phyloP scores from a whole-genome alignment of 2,329 filamentous ascomycete genomes.

The Didymella sp. region DNA sequence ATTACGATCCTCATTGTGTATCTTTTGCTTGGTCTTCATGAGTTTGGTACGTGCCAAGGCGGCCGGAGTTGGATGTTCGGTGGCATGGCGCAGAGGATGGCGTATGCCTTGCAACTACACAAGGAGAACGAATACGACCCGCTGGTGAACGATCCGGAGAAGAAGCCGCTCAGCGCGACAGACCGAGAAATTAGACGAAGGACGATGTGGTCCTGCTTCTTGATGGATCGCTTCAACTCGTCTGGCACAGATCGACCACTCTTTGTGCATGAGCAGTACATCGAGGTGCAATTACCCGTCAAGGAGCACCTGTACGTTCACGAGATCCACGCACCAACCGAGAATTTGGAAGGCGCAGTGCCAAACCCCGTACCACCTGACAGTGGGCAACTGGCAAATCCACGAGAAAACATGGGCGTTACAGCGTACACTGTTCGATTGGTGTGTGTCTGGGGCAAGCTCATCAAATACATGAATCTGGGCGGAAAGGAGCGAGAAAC shows the following conservation, averaged over 20 bases:
- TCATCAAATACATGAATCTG: constrained; percentile 89
- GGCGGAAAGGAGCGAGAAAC: constrained; percentile 82
- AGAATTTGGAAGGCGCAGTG: constrained; percentile 77
- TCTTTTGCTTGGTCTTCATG: constrained; percentile 85
- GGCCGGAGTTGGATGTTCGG: constrained; percentile 95
- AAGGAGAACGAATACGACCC: constrained; percentile 87
- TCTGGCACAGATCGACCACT: constrained; percentile 91
- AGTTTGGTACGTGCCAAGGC: constrained; percentile 96
- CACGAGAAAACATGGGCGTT: constrained; percentile 89
- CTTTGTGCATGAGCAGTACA: constrained; percentile 86
- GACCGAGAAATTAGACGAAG: constrained; percentile 91
- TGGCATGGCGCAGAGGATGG: constrained; percentile 95
- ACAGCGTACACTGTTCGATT: constrained; percentile 87
- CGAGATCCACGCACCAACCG: constrained; percentile 87
- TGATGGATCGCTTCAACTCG: constrained; percentile 98
- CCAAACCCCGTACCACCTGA: constrained; percentile 68
- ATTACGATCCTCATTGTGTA: constrained; percentile 94
- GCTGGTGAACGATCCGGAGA: constrained; percentile 64
- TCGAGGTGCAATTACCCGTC: constrained; percentile 88
- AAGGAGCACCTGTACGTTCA: constrained; percentile 89
- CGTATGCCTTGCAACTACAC: constrained; percentile 92
- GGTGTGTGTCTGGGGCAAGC: constrained; percentile 86
- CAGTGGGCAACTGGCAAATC: constrained; percentile 69
- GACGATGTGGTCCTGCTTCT: constrained; percentile 97
- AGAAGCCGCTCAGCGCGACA: constrained; percentile 79